A percentile compares a stretch with the other conserved stretches of the same genome.
phyloP scores from a whole-genome alignment of 2,329 filamentous ascomycete species.

The Alternaria gaisen region DNA sequence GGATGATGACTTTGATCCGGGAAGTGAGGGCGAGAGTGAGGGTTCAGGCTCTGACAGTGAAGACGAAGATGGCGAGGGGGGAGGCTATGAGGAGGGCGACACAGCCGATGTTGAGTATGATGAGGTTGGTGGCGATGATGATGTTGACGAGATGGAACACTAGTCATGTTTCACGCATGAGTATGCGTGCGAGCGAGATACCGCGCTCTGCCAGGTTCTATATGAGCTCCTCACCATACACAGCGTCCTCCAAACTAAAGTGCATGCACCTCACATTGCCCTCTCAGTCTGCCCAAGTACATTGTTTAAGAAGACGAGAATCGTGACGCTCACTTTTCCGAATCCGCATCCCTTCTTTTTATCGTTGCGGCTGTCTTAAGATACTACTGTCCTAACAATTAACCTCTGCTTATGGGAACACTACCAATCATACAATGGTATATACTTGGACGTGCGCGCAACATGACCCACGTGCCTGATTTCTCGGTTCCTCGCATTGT shows the following conservation, averaged over 20 bases:
- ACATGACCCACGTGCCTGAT: neutral
- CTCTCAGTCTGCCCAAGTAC: neutral
- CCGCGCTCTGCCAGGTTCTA: neutral
- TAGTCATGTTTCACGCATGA: neutral
- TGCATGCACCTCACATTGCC: neutral
- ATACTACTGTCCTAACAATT: neutral
- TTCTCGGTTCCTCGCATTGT: neutral
- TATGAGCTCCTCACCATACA: neutral
- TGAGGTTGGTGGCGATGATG: slow-evolving; percentile 24
- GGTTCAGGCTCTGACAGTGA: slow-evolving; percentile 49
- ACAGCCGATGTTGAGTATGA: slow-evolving; percentile 26
- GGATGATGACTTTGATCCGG: slow-evolving; percentile 55
- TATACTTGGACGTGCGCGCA: neutral
- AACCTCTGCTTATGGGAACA: neutral
- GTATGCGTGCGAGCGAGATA: neutral
- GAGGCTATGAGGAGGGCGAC: slow-evolving; percentile 44
- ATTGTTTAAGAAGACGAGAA: neutral
- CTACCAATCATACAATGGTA: neutral
- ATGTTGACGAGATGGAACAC: slow-evolving; percentile 43
- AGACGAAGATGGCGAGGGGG: slow-evolving; percentile 41
- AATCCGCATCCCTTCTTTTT: neutral
- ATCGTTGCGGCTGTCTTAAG: neutral
- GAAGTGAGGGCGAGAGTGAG: slow-evolving; percentile 53
- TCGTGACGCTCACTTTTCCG: neutral
- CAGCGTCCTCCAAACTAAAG: neutral